phyloP scores from a whole-genome alignment of 495 filamentous ascomycete genomes.

The Melanomma pulvis-pyrius region DNA sequence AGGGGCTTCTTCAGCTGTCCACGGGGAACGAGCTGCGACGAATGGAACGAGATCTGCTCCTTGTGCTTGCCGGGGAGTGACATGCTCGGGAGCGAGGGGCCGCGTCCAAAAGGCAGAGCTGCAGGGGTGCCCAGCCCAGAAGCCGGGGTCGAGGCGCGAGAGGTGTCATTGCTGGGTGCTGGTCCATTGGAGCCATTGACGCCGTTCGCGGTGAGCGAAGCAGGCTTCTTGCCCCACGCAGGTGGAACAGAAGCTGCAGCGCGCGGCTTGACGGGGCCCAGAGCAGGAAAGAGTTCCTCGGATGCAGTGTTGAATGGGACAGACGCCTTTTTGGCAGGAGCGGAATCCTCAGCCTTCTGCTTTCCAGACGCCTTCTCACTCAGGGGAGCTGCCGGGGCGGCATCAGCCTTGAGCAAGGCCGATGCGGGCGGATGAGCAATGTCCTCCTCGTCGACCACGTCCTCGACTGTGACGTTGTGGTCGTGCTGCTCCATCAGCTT shows the following conservation, averaged over 20 bases:
- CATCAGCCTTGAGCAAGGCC: constrained; percentile 40
- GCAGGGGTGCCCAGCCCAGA: constrained; percentile 62
- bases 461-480: constrained; percentile 75
- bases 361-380: constrained; percentile 65
- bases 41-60: constrained; percentile 70
- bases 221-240: constrained; percentile 68
- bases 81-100: constrained; percentile 60
- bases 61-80: constrained; percentile 76
- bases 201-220: constrained; percentile 59
- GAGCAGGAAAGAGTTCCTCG: constrained; percentile 85
- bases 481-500: constrained; percentile 78
- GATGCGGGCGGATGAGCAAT: constrained; percentile 61
- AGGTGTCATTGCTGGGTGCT: constrained; percentile 45
- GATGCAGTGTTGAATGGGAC: constrained; percentile 72
- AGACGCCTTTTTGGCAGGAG: constrained; percentile 40
- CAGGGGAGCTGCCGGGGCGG: constrained; percentile 43
- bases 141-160: constrained; percentile 60
- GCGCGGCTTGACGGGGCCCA: constrained; percentile 70
- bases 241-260: constrained; percentile 59
- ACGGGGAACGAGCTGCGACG: constrained; percentile 70
- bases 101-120: constrained; percentile 43
- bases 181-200: constrained; percentile 61
- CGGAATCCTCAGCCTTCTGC: constrained; percentile 55
- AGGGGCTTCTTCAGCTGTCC: constrained; percentile 80
- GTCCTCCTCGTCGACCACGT: constrained; percentile 79